These are phyloP conservation scores for Metschnikowia borealis DNA, from an alignment of 805 yeast species.

Conservation along the genomic window DNA sequence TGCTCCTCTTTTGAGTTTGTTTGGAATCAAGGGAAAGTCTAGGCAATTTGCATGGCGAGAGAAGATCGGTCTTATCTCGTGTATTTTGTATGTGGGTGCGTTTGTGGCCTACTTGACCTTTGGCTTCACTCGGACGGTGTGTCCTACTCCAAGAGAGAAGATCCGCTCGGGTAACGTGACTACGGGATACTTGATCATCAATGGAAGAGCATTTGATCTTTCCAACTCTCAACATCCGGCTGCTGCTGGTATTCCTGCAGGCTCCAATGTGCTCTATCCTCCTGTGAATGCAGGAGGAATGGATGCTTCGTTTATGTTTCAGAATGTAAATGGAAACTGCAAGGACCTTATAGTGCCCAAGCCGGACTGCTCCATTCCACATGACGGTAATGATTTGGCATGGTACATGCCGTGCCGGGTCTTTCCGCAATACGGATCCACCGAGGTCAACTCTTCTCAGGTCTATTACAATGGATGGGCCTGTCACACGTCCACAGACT, in stretches of 20 bases:
- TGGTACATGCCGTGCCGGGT: constrained; percentile 96
- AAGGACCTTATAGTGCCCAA: constrained; percentile 70
- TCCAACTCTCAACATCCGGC: constrained; percentile 72
- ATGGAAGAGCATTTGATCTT: constrained; percentile 77
- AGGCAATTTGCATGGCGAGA: constrained; percentile 98
- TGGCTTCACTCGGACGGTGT: constrained; percentile 85
- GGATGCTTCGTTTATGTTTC: constrained; percentile 82
- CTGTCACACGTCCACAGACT: constrained; percentile 67
- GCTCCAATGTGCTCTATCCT: constrained; percentile 73
- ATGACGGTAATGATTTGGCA: constrained; percentile 58
- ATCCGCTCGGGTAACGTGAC: constrained; percentile 58
- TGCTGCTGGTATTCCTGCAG: constrained; percentile 71
- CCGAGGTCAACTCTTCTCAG: constrained; percentile 57
- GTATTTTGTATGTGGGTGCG: constrained; percentile 70
- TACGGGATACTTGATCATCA: constrained; percentile 62
- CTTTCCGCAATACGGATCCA: constrained; percentile 65
- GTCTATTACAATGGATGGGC: constrained; percentile 81
- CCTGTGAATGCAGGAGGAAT: constrained; percentile 84
- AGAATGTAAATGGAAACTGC: constrained; percentile 90
- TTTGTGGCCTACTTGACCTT: constrained; percentile 83
- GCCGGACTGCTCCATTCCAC: constrained; percentile 66
- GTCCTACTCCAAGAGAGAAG: constrained; percentile 45
- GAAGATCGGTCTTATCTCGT: constrained; percentile 77
- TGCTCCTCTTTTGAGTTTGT: constrained; percentile 59
- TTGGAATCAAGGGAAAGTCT: constrained; percentile 74